Evolutionary conservation across 495 filamentous ascomycete species (phyloP).

Genomic region (Annulohypoxylon bovei): DNA sequence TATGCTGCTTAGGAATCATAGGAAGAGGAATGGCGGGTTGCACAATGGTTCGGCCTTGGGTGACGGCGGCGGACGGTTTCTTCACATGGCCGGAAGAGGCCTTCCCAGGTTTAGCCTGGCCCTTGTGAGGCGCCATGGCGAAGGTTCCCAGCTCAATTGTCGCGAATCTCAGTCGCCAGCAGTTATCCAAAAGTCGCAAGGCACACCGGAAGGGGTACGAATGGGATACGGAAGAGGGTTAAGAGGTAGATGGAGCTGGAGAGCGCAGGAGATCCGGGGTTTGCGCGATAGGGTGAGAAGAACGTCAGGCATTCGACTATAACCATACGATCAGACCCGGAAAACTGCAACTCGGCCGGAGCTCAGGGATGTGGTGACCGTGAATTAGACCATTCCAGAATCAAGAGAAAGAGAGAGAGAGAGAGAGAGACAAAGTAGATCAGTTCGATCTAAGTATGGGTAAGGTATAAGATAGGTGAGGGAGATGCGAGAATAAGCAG

Average conservation of each 20-base stretch:
- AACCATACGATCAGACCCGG: conserved; percentile 29
- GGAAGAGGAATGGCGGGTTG: conserved; percentile 54
- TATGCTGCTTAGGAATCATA: conserved; percentile 47
- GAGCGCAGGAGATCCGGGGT: conserved; percentile 25
- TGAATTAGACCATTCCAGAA: conserved; percentile 33
- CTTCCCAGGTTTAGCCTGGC: conserved; percentile 39
- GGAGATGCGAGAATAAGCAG: not conserved
- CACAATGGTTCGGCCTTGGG: conserved; percentile 43
- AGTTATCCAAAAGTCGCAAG: conserved; percentile 13
- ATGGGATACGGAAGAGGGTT: not conserved
- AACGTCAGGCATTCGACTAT: conserved; percentile 34
- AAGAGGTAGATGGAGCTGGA: conserved; percentile 12
- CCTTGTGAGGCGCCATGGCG: conserved; percentile 42
- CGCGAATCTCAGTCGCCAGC: not conserved
- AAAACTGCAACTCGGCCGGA: conserved; percentile 44
- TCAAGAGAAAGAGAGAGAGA: conserved; percentile 1
- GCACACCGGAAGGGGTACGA: not conserved
- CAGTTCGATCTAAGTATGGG: not conserved
- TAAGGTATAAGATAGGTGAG: not conserved
- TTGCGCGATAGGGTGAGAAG: conserved; percentile 31
- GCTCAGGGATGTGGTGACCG: conserved; percentile 39
- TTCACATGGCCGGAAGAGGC: conserved; percentile 39
- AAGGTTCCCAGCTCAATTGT: not conserved
- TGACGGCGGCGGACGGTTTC: conserved; percentile 24
- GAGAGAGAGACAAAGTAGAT: not conserved